phyloP scores from a whole-genome alignment of 2,329 filamentous ascomycete species.

The Ophiostoma triangulosporum region DNA sequence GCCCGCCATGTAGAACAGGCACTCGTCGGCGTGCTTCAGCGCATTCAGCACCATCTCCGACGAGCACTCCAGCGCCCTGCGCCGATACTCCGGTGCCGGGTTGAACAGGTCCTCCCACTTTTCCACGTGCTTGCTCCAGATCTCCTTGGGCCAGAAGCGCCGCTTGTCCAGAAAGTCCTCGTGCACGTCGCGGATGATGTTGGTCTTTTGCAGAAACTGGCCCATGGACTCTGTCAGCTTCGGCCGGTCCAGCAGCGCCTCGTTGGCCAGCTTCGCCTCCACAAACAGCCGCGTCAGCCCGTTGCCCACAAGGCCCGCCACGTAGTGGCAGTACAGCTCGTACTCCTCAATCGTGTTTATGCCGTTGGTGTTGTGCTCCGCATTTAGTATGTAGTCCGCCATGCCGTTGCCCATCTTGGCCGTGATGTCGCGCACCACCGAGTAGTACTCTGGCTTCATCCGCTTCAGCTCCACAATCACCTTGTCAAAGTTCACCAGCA shows the following conservation, averaged over 20 bases:
- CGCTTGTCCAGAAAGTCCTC: slow-evolving; percentile 82
- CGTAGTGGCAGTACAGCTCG: slow-evolving; percentile 94
- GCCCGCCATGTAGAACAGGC: slow-evolving; percentile 93
- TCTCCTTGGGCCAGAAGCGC: slow-evolving; percentile 88
- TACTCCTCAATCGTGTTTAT: slow-evolving; percentile 80
- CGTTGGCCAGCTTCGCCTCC: slow-evolving; percentile 73
- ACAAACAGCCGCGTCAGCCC: slow-evolving; percentile 86
- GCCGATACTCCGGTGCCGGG: slow-evolving; percentile 48
- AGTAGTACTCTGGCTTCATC: slow-evolving; percentile 70
- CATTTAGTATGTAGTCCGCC: slow-evolving; percentile 85
- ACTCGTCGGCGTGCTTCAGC: slow-evolving; percentile 76
- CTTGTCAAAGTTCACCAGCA: slow-evolving; percentile 83
- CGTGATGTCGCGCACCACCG: slow-evolving; percentile 85
- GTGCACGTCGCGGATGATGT: slow-evolving; percentile 91
- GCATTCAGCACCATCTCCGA: slow-evolving; percentile 93
- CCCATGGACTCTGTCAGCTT: slow-evolving; percentile 91
- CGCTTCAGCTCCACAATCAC: slow-evolving; percentile 79
- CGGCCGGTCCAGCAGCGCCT: slow-evolving; percentile 63
- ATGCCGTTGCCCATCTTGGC: slow-evolving; percentile 95
- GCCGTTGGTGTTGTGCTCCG: slow-evolving; percentile 65
- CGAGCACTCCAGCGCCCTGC: slow-evolving; percentile 68
- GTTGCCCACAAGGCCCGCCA: slow-evolving; percentile 95
- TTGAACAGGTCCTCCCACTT: slow-evolving; percentile 85
- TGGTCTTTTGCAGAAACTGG: slow-evolving; percentile 93
- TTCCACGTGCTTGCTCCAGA: slow-evolving; percentile 92